A percentile compares a stretch with the other conserved stretches of the same genome.
Evolutionary conservation across 176 grass and related monocot genomes (phyloP).

Genomic region (Avena atlantica): DNA sequence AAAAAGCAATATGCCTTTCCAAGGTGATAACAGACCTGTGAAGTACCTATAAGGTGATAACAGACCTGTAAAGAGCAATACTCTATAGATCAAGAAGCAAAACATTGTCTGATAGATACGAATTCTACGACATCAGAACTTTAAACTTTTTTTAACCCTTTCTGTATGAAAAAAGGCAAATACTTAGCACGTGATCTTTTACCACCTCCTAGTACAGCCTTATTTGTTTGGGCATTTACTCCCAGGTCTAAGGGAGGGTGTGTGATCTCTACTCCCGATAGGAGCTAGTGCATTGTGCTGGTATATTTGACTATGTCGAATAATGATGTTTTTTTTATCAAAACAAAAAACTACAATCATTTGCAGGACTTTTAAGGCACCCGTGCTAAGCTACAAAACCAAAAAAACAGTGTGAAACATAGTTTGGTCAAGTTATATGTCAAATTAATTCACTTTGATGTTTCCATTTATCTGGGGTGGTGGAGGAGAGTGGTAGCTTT

Average conservation of each 20-base stretch:
- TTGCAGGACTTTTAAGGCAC: background rate
- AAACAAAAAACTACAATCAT: background rate
- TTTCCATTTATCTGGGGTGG: background rate
- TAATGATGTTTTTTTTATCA: background rate
- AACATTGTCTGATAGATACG: background rate
- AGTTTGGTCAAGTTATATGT: background rate
- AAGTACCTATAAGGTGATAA: slow-evolving; percentile 71
- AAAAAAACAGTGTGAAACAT: background rate
- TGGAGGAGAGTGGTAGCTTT: background rate
- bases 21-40: slow-evolving; percentile 66
- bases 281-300: background rate
- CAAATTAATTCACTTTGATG: background rate
- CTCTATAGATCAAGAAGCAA: slow-evolving; percentile 2
- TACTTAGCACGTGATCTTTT: background rate
- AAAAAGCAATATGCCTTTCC: slow-evolving; percentile 80
- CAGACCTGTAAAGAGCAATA: slow-evolving; percentile 47
- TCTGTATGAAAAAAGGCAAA: background rate
- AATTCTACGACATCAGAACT: background rate
- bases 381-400: background rate
- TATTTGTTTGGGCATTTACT: background rate
- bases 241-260: background rate
- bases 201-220: background rate
- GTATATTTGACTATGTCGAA: background rate
- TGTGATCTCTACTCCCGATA: background rate
- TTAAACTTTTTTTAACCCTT: background rate